Evolutionary conservation across 192 early-diverging fungal genomes (phyloP), one percentile per base, ranked within the genome.

Genomic region (Helicostylum pulchrum): DNA sequence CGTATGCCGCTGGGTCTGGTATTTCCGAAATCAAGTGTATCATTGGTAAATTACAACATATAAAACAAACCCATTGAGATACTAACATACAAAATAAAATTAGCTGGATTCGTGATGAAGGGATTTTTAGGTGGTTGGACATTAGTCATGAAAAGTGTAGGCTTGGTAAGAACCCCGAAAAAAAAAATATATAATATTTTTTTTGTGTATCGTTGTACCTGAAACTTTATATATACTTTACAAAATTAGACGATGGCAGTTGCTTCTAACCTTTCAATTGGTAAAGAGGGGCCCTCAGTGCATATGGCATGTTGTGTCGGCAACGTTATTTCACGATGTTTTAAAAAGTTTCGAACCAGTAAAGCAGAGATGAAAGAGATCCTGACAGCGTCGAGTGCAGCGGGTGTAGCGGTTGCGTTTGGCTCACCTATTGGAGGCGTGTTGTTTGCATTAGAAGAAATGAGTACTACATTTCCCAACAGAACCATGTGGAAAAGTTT

Each of bases 401-500:
- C 97, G 4, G 97, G 96, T n/a, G 91, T 98, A 7, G 92, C 94
- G 0, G 94, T 96, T 4, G 96, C 96, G 5, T 98, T 99, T 81
- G 97, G 97, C 0, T 90, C 95, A 23, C 96, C 97, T 1, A 95
- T 98, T 59, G 96, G 87, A 0, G 90, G 89, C 17, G 89, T 93
- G 21, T 68, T 91, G 7, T 90, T 90, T 67, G 78, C 81, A 7
- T 72, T 83, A 20, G 83, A 85, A 78, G 97, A 99, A 81, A 87
- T 99, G 68, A 93, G 94, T 65, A 89, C 93, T 44, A 92, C 90
- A 64, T 98, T 99, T 62, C 94, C 95, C 2, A 90, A 89, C 32
- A 90, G 92, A 67, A 96, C 95, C 1, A 92, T 99, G 87, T 97
- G 94, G 93, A 80, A 93, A 20, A 90, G 89, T 55, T 99, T 99